Evolutionary conservation across 1,284 basidiomycete species (phyloP), one percentile per base, ranked within the genome.

Genomic region (Inonotus obliquus): DNA sequence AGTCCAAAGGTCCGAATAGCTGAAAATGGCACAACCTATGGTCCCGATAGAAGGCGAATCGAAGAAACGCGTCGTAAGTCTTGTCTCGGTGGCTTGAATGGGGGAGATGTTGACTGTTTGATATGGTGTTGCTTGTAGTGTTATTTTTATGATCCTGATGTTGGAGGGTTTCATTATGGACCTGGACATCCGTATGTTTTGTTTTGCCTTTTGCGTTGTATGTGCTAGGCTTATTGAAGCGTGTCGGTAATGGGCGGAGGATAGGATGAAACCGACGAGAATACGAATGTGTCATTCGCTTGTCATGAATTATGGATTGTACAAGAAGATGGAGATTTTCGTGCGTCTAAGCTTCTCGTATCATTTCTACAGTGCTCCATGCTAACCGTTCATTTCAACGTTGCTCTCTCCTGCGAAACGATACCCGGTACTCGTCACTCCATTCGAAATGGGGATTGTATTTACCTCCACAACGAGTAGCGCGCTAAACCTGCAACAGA

Each of bases 211-310:
- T 38, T 44, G 54, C 54, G 21, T 60, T n/a, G 45, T 13, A 48
- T 48, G 48, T 56, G 29, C 14, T 14, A 14, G 2, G 49, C 27
- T 51, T 21, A 39, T 27, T 51, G 49, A 25, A 51, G n/a, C n/a
- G 47, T 13, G 7, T n/a, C 27, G 49, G 9, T 56, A 54, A 63
- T 48, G 65, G 57, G 64, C 47, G 38, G 27, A 54, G 32, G 56
- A 35, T 60, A 92, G 90, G 47, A 97, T 97, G 94, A 97, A 98
- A 74, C 95, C 96, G 11, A 96, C 94, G 23, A 83, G 96, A 23
- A 98, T 99, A 79, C 90, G 96, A 68, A 99, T 99, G 97, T 98
- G 96, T 72, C 97, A 99, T 76, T 96, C 95, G 9, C 83, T 99
- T 44, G 96, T 99, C 60, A 99, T 99, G 97, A 99, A 99, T 78